Conservation (phyloP, 371 early-diverging fungal species). For the Rhizopus microsporus region DNA sequence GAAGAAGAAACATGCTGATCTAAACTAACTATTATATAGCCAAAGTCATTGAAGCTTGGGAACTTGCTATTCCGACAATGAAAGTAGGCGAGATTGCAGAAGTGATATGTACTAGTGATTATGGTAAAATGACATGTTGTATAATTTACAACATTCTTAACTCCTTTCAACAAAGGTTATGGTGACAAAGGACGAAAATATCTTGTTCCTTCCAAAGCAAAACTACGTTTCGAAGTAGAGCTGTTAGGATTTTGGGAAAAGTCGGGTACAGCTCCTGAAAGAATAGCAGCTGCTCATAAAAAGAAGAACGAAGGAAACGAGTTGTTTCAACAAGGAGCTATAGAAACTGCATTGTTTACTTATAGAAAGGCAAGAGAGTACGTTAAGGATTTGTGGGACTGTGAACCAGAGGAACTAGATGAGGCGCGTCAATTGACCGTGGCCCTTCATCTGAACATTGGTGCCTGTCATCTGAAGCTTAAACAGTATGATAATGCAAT, state of each 20-base stretch:
- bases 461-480: conserved; percentile 43
- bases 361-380: conserved; percentile 41
- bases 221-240: conserved; percentile 59
- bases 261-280: conserved; percentile 24
- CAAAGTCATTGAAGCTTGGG: conserved; percentile 63
- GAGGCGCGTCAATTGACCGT: conserved; percentile 33
- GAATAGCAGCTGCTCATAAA: conserved; percentile 39
- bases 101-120: conserved; percentile 53
- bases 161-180: conserved; percentile 41
- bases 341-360: conserved; percentile 32
- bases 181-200: conserved; percentile 55
- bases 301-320: conserved; percentile 61
- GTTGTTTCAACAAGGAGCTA: conserved; percentile 39
- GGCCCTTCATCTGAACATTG: conserved; percentile 40
- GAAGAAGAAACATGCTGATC: not conserved
- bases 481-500: conserved; percentile 41
- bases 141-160: not conserved
- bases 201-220: conserved; percentile 54
- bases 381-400: conserved; percentile 44
- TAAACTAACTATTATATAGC: conserved; percentile 17
- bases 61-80: conserved; percentile 62
- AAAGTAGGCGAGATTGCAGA: conserved; percentile 59
- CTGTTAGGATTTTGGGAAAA: conserved; percentile 52
- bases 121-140: conserved; percentile 39
- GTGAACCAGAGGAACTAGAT: conserved; percentile 34